phyloP scores from a whole-genome alignment of 169 alveolate genomes.

The Eimeria falciformis region DNA sequence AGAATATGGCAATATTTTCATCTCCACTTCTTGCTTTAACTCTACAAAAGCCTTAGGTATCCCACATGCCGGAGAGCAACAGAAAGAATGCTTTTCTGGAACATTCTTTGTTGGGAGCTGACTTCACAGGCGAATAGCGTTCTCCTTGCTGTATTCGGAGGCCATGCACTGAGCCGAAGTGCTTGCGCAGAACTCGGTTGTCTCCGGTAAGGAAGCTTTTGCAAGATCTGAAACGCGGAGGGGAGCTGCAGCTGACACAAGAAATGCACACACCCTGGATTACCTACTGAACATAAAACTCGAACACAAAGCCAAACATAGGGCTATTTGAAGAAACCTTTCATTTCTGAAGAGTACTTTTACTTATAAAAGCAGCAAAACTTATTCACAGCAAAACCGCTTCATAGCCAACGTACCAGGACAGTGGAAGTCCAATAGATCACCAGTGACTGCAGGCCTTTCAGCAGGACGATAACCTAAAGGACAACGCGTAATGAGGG shows the following conservation, averaged over 20 bases:
- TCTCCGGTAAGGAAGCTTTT: neutral
- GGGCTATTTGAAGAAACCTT: neutral
- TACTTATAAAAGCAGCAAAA: neutral
- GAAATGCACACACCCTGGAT: neutral
- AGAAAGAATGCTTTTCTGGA: no score
- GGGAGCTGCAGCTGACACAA: slow-evolving; percentile 37
- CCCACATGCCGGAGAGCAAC: no score
- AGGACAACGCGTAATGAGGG: slow-evolving; percentile 18
- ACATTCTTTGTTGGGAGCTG: no score
- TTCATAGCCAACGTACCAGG: slow-evolving; percentile 23
- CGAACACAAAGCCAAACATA: neutral
- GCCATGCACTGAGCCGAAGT: slow-evolving; percentile 44
- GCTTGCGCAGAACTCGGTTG: slow-evolving; percentile 31
- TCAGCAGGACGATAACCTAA: slow-evolving; percentile 19
- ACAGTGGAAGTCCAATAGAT: slow-evolving; percentile 45
- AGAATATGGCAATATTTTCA: no score
- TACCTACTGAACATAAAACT: neutral
- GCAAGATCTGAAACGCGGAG: slow-evolving; percentile 46
- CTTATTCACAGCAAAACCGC: neutral
- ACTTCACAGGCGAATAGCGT: neutral
- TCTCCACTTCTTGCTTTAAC: no score
- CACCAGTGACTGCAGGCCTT: slow-evolving; percentile 2
- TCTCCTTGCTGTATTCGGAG: neutral
- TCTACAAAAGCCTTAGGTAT: no score
- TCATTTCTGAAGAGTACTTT: neutral